phyloP scores from a whole-genome alignment of 345 rosid genomes.

The Ceriops tagal region DNA sequence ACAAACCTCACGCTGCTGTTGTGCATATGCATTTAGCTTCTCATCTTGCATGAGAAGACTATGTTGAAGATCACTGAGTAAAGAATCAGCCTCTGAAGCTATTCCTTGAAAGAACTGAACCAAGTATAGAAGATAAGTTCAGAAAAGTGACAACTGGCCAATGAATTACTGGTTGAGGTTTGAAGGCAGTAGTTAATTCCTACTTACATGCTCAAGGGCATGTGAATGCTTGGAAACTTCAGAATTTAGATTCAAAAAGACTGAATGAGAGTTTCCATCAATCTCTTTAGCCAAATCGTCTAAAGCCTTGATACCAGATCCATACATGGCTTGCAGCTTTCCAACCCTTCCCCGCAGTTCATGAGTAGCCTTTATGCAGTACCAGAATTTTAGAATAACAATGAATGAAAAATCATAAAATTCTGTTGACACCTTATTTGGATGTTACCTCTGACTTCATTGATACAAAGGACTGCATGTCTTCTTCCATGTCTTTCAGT shows the following conservation, averaged over 20 bases:
- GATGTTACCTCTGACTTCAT: conserved; percentile 69
- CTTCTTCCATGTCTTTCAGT: conserved; percentile 87
- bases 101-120: conserved; percentile 82
- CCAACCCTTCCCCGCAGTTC: conserved; percentile 76
- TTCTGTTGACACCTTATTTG: not conserved
- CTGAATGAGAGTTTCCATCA: conserved; percentile 72
- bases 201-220: conserved; percentile 75
- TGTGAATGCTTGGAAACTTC: conserved; percentile 85
- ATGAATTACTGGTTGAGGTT: conserved; percentile 13
- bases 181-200: not conserved
- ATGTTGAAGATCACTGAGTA: conserved; percentile 77
- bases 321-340: conserved; percentile 61
- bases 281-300: conserved; percentile 75
- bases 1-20: not conserved
- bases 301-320: conserved; percentile 72
- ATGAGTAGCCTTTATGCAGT: conserved; percentile 68
- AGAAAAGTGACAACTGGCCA: not conserved
- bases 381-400: conserved; percentile 12
- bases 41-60: conserved; percentile 78
- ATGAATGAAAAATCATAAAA: not conserved
- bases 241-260: conserved; percentile 65
- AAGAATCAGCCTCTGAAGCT: conserved; percentile 82
- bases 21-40: conserved; percentile 20
- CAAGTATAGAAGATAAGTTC: conserved; percentile 7
- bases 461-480: conserved; percentile 87